Evolutionary conservation across 2,329 filamentous ascomycete species (phyloP).

Genomic region (Talaromyces atroroseus): DNA sequence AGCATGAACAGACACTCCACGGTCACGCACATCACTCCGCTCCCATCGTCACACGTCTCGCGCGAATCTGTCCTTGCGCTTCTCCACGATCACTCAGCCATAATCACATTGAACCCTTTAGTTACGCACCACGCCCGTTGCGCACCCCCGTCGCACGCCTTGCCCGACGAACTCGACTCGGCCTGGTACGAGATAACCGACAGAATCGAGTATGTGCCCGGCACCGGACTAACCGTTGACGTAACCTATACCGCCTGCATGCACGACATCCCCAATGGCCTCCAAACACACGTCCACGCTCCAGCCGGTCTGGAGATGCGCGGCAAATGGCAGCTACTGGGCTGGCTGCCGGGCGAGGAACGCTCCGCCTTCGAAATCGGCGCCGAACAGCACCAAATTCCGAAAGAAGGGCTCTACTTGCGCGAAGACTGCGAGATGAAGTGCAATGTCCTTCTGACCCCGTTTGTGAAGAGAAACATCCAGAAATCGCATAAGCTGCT

Average conservation of each 20-base stretch:
- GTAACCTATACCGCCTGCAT: constrained; percentile 75
- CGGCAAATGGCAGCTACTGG: constrained; percentile 69
- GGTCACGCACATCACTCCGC: constrained; percentile 72
- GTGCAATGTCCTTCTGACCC: constrained; percentile 68
- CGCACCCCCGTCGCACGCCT: constrained; percentile 58
- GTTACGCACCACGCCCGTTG: constrained; percentile 67
- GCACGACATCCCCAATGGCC: constrained; percentile 63
- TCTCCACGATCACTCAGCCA: constrained; percentile 68
- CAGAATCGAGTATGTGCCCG: constrained; percentile 67
- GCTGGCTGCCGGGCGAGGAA: constrained; percentile 66
- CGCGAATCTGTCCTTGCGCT: constrained; percentile 64
- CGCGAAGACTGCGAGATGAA: constrained; percentile 76
- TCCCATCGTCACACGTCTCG: constrained; percentile 60
- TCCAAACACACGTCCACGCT: constrained; percentile 79
- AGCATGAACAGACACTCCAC: constrained; percentile 48
- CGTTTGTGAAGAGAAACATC: constrained; percentile 75
- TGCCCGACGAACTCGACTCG: constrained; percentile 62
- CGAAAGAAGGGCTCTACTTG: constrained; percentile 65
- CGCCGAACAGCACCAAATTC: constrained; percentile 46
- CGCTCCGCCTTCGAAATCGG: constrained; percentile 62
- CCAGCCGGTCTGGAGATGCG: constrained; percentile 76
- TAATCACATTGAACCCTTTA: constrained; percentile 81
- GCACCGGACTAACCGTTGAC: constrained; percentile 56
- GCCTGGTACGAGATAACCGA: constrained; percentile 75
- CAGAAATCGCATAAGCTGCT: constrained; percentile 67